A percentile compares a stretch with the other conserved stretches of the same genome.
phyloP scores from a whole-genome alignment of 345 rosid species.

The Eucalyptus rudis region DNA sequence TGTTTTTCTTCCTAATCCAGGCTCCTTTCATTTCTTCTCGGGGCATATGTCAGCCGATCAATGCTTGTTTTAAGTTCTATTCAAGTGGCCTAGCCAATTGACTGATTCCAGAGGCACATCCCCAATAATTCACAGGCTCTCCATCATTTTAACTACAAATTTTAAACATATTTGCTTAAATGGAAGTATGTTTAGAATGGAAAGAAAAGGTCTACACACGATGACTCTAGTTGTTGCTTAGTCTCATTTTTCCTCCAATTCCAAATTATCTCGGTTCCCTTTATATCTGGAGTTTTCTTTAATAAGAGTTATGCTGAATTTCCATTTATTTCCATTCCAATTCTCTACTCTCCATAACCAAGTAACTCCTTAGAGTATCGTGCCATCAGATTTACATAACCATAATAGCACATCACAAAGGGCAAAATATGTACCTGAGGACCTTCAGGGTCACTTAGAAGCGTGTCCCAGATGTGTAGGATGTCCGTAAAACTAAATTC shows the following conservation, averaged over 20 bases:
- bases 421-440: constrained; percentile 47
- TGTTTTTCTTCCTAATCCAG: not conserved
- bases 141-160: not conserved
- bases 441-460: constrained; percentile 91
- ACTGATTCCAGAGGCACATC: not conserved
- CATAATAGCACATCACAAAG: not conserved
- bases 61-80: not conserved
- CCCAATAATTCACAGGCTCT: not conserved
- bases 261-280: not conserved
- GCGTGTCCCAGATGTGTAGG: constrained; percentile 91
- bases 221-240: not conserved
- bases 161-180: not conserved
- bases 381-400: not conserved
- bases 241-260: not conserved
- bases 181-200: not conserved
- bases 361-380: not conserved
- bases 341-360: not conserved
- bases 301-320: not conserved
- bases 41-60: not conserved
- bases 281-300: not conserved
- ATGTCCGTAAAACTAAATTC: constrained; percentile 81
- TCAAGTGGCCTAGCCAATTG: not conserved
- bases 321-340: not conserved
- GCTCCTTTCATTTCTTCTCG: not conserved
- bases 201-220: not conserved